A percentile compares a stretch with the other conserved stretches of the same genome.
These are phyloP conservation scores for Zalerion maritima DNA, from an alignment of 495 filamentous ascomycete species.

Conservation along the genomic window DNA sequence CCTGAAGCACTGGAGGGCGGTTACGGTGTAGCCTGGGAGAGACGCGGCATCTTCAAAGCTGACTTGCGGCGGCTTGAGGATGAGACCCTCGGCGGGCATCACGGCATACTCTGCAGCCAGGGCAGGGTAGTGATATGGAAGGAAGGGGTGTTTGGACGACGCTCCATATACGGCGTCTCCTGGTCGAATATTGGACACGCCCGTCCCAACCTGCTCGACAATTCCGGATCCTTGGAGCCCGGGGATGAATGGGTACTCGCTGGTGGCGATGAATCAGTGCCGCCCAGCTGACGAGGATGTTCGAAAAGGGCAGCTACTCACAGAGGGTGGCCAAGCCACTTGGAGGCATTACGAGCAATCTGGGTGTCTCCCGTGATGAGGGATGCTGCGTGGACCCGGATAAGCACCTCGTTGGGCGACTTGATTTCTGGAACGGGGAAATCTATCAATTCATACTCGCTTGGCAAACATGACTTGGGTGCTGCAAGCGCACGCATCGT, in stretches of 20 bases:
- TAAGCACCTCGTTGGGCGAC: conserved; percentile 29
- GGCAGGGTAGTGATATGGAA: conserved; percentile 10
- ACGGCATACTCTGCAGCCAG: conserved; percentile 27
- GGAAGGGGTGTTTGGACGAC: conserved; percentile 11
- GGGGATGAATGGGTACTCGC: neutral
- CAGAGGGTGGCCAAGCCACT: too few species aligned
- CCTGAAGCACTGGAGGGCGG: conserved; percentile 29
- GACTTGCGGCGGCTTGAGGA: conserved; percentile 24
- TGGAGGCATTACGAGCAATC: conserved; percentile 17
- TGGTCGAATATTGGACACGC: conserved; percentile 25
- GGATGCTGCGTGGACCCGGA: conserved; percentile 34
- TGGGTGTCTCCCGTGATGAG: conserved; percentile 38
- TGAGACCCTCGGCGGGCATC: conserved; percentile 9
- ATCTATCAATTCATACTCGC: conserved; percentile 26
- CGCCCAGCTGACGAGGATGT: neutral
- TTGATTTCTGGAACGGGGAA: conserved; percentile 27
- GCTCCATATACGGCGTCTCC: conserved; percentile 39
- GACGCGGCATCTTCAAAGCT: conserved; percentile 19
- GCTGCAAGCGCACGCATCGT: conserved; percentile 36
- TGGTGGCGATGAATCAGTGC: neutral
- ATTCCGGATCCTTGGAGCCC: conserved; percentile 28
- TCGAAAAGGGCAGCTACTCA: too few species aligned
- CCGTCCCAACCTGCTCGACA: conserved; percentile 27
- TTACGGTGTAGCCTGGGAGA: conserved; percentile 23
- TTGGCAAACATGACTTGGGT: conserved; percentile 25